These are phyloP conservation scores for Cucurbitaria berberidis DNA, from an alignment of 2,329 filamentous ascomycete species.

Conservation along the genomic window DNA sequence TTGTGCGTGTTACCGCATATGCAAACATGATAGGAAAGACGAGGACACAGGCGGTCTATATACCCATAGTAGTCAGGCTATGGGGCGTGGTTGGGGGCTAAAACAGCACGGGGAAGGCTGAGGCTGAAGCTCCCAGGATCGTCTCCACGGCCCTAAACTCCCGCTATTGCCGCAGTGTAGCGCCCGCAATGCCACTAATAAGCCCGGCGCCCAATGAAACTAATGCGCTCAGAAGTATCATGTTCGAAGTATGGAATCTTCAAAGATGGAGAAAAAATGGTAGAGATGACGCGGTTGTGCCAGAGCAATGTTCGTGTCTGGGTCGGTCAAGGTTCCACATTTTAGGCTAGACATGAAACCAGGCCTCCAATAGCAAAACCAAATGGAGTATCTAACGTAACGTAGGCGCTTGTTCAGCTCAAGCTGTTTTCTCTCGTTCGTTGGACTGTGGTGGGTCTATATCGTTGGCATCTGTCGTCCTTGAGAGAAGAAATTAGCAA, in stretches of 20 bases:
- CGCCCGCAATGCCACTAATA: background rate
- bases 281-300: background rate
- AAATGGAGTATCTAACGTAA: background rate
- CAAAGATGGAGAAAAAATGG: too few species aligned
- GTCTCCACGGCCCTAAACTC: background rate
- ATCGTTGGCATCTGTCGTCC: too few species aligned
- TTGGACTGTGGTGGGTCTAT: too few species aligned
- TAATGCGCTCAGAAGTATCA: background rate
- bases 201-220: background rate
- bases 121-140: background rate
- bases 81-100: slow-evolving; percentile 8
- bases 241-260: too few species aligned
- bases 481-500: too few species aligned
- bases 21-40: background rate
- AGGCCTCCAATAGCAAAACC: slow-evolving; percentile 2
- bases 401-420: background rate
- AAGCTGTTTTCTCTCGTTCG: too few species aligned
- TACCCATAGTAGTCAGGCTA: background rate
- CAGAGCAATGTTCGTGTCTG: background rate
- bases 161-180: background rate
- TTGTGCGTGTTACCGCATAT: background rate
- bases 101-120: slow-evolving; percentile 9
- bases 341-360: slow-evolving; percentile 3
- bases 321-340: slow-evolving; percentile 5
- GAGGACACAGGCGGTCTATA: background rate